These are phyloP conservation scores for Penicillium sp. DNA, from an alignment of 2,329 filamentous ascomycete species.

Conservation along the genomic window DNA sequence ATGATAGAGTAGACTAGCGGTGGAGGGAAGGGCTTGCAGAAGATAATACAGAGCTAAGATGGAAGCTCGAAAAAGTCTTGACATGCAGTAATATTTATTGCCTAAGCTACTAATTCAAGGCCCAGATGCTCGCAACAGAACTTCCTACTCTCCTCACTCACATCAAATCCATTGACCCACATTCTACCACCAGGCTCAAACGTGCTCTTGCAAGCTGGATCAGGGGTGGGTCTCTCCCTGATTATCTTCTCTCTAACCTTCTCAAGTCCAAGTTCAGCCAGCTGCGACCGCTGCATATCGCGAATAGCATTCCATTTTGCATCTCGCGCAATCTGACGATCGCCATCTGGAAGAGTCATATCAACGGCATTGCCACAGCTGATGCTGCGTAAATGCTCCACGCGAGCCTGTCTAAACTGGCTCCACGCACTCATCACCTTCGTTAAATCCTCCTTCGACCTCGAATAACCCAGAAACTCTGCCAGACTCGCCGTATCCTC, in stretches of 20 bases:
- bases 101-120: background rate
- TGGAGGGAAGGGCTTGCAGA: too few relatives aligned
- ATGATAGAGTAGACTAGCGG: too few relatives aligned
- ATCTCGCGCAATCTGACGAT: constrained; percentile 3
- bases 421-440: constrained; percentile 4
- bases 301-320: constrained; percentile 5
- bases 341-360: constrained; percentile 6
- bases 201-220: constrained; percentile 7
- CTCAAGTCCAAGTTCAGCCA: constrained; percentile 4
- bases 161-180: constrained; percentile 6
- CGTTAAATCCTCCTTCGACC: background rate
- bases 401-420: constrained; percentile 5
- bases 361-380: constrained; percentile 6
- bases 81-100: too few relatives aligned
- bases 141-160: constrained; percentile 4
- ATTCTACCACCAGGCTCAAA: constrained; percentile 7
- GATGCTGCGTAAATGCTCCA: constrained; percentile 5
- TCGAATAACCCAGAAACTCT: constrained; percentile 2
- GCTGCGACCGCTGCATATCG: constrained; percentile 3
- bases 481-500: constrained; percentile 54
- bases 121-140: constrained; percentile 4
- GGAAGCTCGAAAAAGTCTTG: too few relatives aligned
- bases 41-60: too few relatives aligned
- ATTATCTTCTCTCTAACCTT: constrained; percentile 5
- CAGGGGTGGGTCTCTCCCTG: background rate